Evolutionary conservation across 495 filamentous ascomycete genomes (phyloP).

Genomic region (Echria macrotheca): DNA sequence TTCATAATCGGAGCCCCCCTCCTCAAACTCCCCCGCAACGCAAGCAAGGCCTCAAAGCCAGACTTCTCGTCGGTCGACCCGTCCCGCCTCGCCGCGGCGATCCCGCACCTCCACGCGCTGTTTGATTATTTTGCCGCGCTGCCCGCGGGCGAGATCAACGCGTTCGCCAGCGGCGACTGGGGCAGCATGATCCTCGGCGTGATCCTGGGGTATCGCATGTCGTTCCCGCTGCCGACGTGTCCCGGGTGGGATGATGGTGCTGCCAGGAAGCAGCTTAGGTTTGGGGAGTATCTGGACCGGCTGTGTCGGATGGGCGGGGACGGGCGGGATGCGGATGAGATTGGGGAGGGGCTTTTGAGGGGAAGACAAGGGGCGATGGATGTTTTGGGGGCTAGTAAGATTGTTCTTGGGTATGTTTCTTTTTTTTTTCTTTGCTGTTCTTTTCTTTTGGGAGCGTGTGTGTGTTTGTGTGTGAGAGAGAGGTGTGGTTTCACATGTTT

Average conservation of each 20-base stretch:
- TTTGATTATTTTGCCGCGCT: constrained; percentile 28
- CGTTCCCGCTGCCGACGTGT: constrained; percentile 32
- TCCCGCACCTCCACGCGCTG: constrained; percentile 20
- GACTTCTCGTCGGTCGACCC: constrained; percentile 14
- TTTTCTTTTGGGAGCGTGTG: too few relatives aligned
- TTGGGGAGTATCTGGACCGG: constrained; percentile 26
- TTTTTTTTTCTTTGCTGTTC: too few relatives aligned
- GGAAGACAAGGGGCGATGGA: constrained; percentile 17
- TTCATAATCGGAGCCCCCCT: constrained; percentile 34
- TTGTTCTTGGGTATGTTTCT: constrained; percentile 36
- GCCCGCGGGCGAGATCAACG: constrained; percentile 18
- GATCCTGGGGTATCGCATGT: constrained; percentile 38
- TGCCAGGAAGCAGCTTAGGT: constrained; percentile 26
- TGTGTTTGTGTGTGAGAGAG: too few relatives aligned
- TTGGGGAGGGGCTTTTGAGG: not conserved
- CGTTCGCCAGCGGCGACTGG: constrained; percentile 32
- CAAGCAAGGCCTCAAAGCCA: not conserved
- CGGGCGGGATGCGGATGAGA: not conserved
- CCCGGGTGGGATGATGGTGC: constrained; percentile 33
- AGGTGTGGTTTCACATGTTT: too few relatives aligned
- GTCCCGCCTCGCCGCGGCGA: constrained; percentile 1
- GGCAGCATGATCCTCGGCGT: constrained; percentile 29
- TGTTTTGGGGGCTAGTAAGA: constrained; percentile 30
- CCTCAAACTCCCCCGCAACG: constrained; percentile 21
- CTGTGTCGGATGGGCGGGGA: constrained; percentile 20